Evolutionary conservation across 176 grass and related monocot genomes (phyloP), one percentile per base, ranked within the genome.

Genomic region (Oryza brachyantha): DNA sequence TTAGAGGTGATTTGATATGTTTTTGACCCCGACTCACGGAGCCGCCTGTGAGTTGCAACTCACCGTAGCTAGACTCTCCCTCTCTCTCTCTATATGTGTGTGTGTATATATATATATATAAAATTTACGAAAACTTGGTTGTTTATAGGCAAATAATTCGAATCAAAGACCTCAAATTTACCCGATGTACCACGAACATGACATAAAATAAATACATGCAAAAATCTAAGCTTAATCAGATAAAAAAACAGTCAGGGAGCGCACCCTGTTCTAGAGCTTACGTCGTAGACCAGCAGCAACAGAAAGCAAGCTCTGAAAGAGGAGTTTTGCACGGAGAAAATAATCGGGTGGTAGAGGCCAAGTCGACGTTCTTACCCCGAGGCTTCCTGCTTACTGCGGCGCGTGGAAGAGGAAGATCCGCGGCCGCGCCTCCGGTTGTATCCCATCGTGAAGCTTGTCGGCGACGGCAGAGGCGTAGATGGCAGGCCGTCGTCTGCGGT

Each of bases 361-460:
- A 39, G 36, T 64, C 26, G 26, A 7, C 17, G 38, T 13, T 48
- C 55, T 79, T 87, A 94, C 92, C 76, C 75, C 17, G 76, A 87
- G 61, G 66, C 75, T 37, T 88, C 89, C 43, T 84, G 81, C 81
- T 88, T 84, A 64, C 41, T 70, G 63, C 86, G 81, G 70, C 86
- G 86, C 25, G 81, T 64, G 0, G 86, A 83, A 0, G 84, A 80
- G 5, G 86, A 85, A 0, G 67, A 59, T 52, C 87, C 71, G 26
- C 94, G 87, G 27, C 79, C 82, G 34, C 87, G 85, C 65, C 90
- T 89, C 22, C 89, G 92, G 68, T 89, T 86, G 87, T 98, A 90
- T 3, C 95, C 92, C 95, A 98, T 98, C 80, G 64, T 41, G 37
- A 2, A 90, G 61, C 22, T 69, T 10, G 66, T 42, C 66, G 38